Evolutionary conservation across 1,139 yeast genomes (phyloP).

Genomic region (Protomyces arabidopsidicola): DNA sequence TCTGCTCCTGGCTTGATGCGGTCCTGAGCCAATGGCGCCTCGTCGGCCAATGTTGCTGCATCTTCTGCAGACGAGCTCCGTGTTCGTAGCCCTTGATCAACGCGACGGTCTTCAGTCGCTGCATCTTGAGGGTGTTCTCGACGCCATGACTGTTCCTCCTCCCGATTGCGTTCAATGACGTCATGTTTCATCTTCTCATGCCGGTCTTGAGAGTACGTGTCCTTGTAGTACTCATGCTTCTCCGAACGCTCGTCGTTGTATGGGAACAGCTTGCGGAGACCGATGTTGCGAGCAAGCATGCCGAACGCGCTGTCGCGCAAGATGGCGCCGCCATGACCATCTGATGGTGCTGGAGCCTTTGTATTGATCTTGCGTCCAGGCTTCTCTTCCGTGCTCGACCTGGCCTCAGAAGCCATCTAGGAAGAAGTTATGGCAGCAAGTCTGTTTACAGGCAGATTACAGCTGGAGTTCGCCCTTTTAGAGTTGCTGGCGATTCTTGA

Average conservation of each 20-base stretch:
- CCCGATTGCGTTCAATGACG: slow-evolving; percentile 5
- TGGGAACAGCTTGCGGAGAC: slow-evolving; percentile 2
- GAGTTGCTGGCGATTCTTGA: neutral
- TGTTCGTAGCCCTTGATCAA: neutral
- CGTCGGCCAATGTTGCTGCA: slow-evolving; percentile 3
- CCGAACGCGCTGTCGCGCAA: slow-evolving; percentile 17
- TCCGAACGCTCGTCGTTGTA: slow-evolving; percentile 22
- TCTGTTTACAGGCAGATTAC: neutral
- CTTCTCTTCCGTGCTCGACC: neutral
- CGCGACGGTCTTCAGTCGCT: slow-evolving; percentile 4
- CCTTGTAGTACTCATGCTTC: neutral
- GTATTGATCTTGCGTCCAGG: slow-evolving; percentile 10
- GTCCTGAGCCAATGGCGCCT: neutral
- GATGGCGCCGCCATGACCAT: slow-evolving; percentile 12
- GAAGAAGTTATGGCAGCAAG: neutral
- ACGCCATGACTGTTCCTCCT: slow-evolving; percentile 13
- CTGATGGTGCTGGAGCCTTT: slow-evolving; percentile 3
- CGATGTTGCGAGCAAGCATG: neutral
- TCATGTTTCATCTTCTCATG: slow-evolving; percentile 9
- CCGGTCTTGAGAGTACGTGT: slow-evolving; percentile 1
- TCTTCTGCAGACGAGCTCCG: neutral
- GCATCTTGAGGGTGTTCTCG: slow-evolving; percentile 19
- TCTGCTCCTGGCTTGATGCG: neutral
- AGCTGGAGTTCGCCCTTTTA: neutral
- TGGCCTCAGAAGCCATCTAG: neutral